Evolutionary conservation across 495 filamentous ascomycete species (phyloP), one percentile per base, ranked within the genome.

Genomic region (Daldinia vernicosa): DNA sequence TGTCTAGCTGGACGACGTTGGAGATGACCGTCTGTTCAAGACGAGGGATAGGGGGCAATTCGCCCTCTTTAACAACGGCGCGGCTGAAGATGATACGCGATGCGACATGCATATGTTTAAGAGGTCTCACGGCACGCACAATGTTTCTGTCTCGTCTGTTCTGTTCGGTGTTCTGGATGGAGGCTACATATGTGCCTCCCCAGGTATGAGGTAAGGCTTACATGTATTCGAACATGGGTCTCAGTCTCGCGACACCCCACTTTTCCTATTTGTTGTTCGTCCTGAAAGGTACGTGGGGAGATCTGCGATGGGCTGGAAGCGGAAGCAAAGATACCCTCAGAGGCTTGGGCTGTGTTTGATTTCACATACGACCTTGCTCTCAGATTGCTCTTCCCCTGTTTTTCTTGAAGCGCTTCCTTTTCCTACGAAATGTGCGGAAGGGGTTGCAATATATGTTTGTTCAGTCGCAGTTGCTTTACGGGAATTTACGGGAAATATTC

Each of bases 251-350:
- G 70, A 59, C 50, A 58, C 35, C 17, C 3, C 14, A 1, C 24
- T 63, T 62, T 66, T 58, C 12, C 58, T 57, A 3, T 33, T 55
- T 63, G 9, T 65, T 65, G 1, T 51, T 58, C 17, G 27, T 65
- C 58, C 35, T 37, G 60, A 51, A 54, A 66, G 19, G 43, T 54
- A 43, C 33, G 61, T 37, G 60, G 60, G 51, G 39, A 68, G 56
- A 51, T 60, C 27, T 66, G 30, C 35, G 60, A 62, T 62, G 58
- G 51, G 56, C 52, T 73, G 63, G 61, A 73, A 40, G 40, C 35
- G 70, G 66, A 72, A 73, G 52, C 51, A 62, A 63, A 68, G 65
- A 72, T 72, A 72, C 65, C 65, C 70, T 58, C 65, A 28, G 43
- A 69, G 56, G 55, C 57, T 56, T 30, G 19, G 60, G 70, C 65